A percentile compares a stretch with the other conserved stretches of the same genome.
Conservation (phyloP, 768 basidiomycete species). For the Lactifluus rugatus region DNA sequence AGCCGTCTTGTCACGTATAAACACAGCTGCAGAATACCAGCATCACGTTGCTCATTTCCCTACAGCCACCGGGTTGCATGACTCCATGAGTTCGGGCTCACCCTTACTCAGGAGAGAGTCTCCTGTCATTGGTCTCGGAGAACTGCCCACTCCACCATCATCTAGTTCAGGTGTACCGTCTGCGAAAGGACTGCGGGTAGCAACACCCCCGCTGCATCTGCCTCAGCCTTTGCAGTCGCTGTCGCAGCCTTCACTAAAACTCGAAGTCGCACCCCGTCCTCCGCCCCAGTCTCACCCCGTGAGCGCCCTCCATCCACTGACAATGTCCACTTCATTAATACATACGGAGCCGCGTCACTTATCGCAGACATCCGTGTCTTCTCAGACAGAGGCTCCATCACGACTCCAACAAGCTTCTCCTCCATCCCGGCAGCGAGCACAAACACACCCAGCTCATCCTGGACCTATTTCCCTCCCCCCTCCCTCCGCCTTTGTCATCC, state of each 20-base stretch:
- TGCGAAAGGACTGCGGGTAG: slow-evolving; percentile 5
- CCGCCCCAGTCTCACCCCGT: not conserved
- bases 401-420: slow-evolving; percentile 15
- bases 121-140: not conserved
- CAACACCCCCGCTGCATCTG: slow-evolving; percentile 8
- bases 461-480: slow-evolving; percentile 64
- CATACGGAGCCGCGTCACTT: not conserved
- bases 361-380: not conserved
- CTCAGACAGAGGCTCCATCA: not conserved
- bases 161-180: slow-evolving; percentile 15
- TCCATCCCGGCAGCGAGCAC: slow-evolving; percentile 18
- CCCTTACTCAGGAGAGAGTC: not conserved
- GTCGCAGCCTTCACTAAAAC: slow-evolving; percentile 1
- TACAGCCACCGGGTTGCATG: not conserved
- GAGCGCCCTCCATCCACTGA: not conserved
- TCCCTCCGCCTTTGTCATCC: slow-evolving; percentile 36
- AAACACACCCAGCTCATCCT: slow-evolving; percentile 45
- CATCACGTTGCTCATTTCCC: slow-evolving; percentile 1
- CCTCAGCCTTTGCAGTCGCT: not conserved
- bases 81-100: not conserved
- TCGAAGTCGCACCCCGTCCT: slow-evolving; percentile 1
- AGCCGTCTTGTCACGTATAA: not conserved
- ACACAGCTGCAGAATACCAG: not conserved
- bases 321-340: not conserved
- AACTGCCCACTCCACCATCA: slow-evolving; percentile 18